These are phyloP conservation scores for Sporisorium iseilematis-ciliati DNA, from an alignment of 1,284 basidiomycete genomes.

Conservation along the genomic window DNA sequence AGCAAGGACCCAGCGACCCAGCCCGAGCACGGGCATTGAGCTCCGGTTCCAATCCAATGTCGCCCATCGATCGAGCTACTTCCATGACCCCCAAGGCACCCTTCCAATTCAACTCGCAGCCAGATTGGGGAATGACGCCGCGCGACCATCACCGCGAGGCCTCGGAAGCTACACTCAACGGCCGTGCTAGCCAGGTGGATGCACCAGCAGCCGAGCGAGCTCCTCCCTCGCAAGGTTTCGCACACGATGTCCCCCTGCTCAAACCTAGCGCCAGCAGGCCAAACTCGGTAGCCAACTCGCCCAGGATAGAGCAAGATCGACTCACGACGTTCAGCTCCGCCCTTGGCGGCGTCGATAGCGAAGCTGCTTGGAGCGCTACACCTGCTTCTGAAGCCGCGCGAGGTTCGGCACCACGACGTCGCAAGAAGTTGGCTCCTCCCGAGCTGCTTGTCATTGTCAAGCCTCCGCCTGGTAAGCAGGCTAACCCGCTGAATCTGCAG, in stretches of 20 bases:
- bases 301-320: constrained; percentile 26
- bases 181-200: constrained; percentile 11
- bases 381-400: constrained; percentile 24
- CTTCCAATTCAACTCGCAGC: constrained; percentile 24
- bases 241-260: constrained; percentile 1
- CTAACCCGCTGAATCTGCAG: constrained; percentile 91
- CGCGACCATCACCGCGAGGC: constrained; percentile 45
- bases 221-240: not conserved
- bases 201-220: not conserved
- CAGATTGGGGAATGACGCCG: constrained; percentile 7
- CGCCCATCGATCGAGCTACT: constrained; percentile 45
- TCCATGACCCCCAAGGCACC: constrained; percentile 51
- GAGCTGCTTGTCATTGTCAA: constrained; percentile 72
- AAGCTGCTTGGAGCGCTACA: constrained; percentile 39
- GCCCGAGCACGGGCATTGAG: constrained; percentile 20
- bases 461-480: constrained; percentile 82
- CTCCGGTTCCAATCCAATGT: constrained; percentile 30
- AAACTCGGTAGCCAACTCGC: constrained; percentile 13
- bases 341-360: constrained; percentile 45
- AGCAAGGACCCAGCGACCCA: constrained; percentile 33
- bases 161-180: constrained; percentile 45
- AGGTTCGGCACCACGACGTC: constrained; percentile 22
- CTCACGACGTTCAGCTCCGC: constrained; percentile 31
- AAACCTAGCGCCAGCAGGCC: constrained; percentile 30
- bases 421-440: constrained; percentile 52